phyloP scores from a whole-genome alignment of 1,284 basidiomycete species.

The Singerocomus rubriflavus region DNA sequence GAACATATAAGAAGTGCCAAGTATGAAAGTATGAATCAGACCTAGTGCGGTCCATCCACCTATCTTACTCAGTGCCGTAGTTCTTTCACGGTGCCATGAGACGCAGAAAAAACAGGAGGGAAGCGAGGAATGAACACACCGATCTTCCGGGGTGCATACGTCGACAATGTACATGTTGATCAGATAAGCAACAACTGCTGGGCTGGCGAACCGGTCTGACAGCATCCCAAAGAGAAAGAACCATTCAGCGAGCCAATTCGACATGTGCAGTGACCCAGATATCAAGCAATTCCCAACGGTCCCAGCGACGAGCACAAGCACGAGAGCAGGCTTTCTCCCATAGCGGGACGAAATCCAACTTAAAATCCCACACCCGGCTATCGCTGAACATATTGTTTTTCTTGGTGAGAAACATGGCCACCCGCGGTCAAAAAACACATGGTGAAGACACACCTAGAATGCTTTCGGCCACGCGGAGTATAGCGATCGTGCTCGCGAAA shows the following conservation, averaged over 20 bases:
- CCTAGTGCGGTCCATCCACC: slow-evolving; percentile 12
- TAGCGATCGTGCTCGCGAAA: slow-evolving; percentile 21
- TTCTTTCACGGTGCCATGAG: slow-evolving; percentile 20
- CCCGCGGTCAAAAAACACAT: not conserved
- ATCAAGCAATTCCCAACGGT: slow-evolving; percentile 19
- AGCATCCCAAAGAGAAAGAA: not conserved
- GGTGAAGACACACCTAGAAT: slow-evolving; percentile 22
- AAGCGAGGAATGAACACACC: not conserved
- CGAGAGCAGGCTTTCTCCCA: slow-evolving; percentile 32
- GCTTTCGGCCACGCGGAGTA: slow-evolving; percentile 11
- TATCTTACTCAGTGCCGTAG: slow-evolving; percentile 28
- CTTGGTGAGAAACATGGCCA: slow-evolving; percentile 4
- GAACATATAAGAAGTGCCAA: not conserved
- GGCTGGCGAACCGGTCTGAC: not conserved
- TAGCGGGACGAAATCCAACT: slow-evolving; percentile 27
- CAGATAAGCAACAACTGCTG: not conserved
- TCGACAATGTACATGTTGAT: not conserved
- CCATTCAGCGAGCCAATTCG: not conserved
- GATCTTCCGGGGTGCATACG: not conserved
- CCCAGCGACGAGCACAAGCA: slow-evolving; percentile 17
- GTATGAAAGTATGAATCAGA: not conserved
- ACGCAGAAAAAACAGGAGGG: not conserved
- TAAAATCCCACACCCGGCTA: slow-evolving; percentile 20
- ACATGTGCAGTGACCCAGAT: slow-evolving; percentile 15
- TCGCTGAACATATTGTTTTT: slow-evolving; percentile 6